Evolutionary conservation across 768 basidiomycete species (phyloP).

Genomic region (Filobasidium wieringae): DNA sequence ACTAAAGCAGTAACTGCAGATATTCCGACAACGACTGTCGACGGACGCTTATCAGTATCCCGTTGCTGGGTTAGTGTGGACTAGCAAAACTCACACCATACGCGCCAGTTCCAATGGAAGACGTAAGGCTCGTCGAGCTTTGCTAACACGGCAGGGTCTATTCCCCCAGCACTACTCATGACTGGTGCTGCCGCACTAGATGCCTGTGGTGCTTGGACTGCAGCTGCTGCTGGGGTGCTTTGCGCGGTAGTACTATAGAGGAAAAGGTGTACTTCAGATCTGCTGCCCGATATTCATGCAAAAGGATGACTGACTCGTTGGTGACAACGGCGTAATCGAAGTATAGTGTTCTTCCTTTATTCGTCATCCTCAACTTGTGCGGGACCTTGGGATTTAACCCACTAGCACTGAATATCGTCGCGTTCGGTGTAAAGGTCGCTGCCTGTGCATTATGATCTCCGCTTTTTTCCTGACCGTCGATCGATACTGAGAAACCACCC

Average conservation of each 20-base stretch:
- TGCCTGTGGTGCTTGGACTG: background rate
- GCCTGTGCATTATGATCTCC: background rate
- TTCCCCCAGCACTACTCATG: background rate
- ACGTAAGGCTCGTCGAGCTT: background rate
- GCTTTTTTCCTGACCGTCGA: background rate
- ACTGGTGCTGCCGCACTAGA: background rate
- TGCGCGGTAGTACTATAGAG: background rate
- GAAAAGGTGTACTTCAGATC: background rate
- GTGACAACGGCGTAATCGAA: slow-evolving; percentile 5
- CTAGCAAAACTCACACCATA: background rate
- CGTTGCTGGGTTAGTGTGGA: too few species aligned
- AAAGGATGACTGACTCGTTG: background rate
- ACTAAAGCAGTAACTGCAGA: too few species aligned
- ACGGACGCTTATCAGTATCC: background rate
- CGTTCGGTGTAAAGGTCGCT: background rate
- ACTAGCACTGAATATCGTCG: background rate
- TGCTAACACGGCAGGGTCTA: background rate
- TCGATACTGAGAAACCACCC: background rate
- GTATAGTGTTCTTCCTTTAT: slow-evolving; percentile 1
- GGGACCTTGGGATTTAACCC: background rate
- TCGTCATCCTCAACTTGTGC: background rate
- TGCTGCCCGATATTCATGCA: background rate
- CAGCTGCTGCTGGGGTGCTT: background rate
- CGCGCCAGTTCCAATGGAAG: background rate
- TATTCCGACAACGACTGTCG: too few species aligned